Evolutionary conservation across 768 basidiomycete species (phyloP), one percentile per base, ranked within the genome.

Genomic region (Lactarius sp.): DNA sequence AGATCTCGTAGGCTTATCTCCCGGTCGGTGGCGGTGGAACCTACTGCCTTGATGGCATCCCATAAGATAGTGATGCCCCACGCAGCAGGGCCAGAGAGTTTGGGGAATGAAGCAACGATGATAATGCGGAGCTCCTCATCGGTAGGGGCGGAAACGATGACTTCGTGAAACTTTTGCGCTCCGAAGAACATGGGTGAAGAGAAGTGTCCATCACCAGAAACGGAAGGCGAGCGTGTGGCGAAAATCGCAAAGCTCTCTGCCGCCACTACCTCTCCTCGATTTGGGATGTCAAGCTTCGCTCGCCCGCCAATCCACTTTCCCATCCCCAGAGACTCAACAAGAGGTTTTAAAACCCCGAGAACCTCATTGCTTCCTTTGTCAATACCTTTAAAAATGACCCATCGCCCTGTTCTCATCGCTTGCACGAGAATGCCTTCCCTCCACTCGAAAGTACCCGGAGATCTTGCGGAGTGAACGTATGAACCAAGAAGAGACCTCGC

Each of bases 371-470:
- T 92, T 18, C 88, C 96, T 52, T 87, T 83, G 74, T 99, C 97
- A 47, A 98, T 84, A 71, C 98, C 93, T 71, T 97, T 87, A 52
- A 99, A 82, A 10, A 98, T 85, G 3, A 98, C 79, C 95, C 95
- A 98, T 71, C 85, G 84, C 2, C 97, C 97, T 70, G 92, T 87
- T 47, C 85, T 81, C 82, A 98, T 87, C 0, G 95, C 88, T 44
- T 90, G 88, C 10, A 95, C 86, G 41, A 99, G 79, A 0, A 94
- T 87, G 6, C 97, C 97, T 66, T 98, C 94, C 75, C 89, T 92
- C 92, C 95, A 99, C 69, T 96, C 92, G 69, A 99, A 99, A 2
- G 84, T 85, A 6, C 96, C 96, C 0, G 93, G 86, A 31, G 83
- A 82, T 1, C 82, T 85, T 0, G 88, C 80, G 0, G 96, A 97